Percentiles rank a stretch among this genome's conserved stretches.
These are phyloP conservation scores for Cryptococcus depauperatus DNA, from an alignment of 1,284 basidiomycete genomes.

Conservation along the genomic window DNA sequence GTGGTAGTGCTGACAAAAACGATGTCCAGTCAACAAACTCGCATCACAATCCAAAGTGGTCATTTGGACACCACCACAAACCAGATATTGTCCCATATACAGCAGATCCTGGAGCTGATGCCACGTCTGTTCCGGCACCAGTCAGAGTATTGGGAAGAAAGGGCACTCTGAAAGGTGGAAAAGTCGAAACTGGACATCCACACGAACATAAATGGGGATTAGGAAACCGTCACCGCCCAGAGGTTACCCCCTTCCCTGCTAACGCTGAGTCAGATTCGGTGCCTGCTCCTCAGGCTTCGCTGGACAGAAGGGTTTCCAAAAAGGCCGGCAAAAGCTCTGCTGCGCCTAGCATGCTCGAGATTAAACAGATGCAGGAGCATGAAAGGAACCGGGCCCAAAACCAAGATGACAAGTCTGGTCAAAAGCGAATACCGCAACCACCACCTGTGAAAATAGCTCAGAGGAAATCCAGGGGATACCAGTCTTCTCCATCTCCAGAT, in stretches of 20 bases:
- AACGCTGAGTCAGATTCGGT: constrained; percentile 19
- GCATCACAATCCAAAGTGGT: not conserved
- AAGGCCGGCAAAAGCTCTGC: constrained; percentile 7
- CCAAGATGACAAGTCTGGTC: constrained; percentile 1
- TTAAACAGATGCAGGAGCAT: constrained; percentile 16
- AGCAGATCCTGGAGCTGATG: not conserved
- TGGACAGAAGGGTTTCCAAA: constrained; percentile 1
- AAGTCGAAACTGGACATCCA: too few relatives aligned
- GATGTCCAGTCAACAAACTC: too few relatives aligned
- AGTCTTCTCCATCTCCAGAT: constrained; percentile 13
- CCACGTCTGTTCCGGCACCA: not conserved
- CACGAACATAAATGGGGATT: constrained; percentile 11
- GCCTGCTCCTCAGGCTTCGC: constrained; percentile 2
- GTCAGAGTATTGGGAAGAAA: too few relatives aligned
- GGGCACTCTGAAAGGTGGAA: too few relatives aligned
- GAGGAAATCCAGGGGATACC: constrained; percentile 7
- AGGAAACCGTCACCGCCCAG: constrained; percentile 7
- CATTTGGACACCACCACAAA: not conserved
- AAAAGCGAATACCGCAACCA: constrained; percentile 1
- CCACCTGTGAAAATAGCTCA: constrained; percentile 1
- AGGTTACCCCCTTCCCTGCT: constrained; percentile 36
- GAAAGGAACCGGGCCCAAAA: constrained; percentile 4
- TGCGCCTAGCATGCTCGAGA: constrained; percentile 20
- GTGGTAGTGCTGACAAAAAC: constrained; percentile 1
- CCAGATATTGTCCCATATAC: not conserved